phyloP scores from a whole-genome alignment of 1,139 yeast genomes.

The Yamadazyma jaroonii region DNA sequence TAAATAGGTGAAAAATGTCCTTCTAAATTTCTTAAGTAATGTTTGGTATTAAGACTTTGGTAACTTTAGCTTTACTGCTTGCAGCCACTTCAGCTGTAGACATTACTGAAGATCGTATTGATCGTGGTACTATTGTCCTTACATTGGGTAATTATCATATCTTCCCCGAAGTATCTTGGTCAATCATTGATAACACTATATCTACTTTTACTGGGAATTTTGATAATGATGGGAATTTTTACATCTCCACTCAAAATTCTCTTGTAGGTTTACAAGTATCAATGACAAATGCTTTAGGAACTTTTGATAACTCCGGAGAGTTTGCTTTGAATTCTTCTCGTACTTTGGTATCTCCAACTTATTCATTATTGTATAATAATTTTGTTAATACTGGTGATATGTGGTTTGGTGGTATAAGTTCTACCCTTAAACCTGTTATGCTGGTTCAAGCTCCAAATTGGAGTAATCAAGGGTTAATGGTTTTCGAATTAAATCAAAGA shows the following conservation, averaged over 20 bases:
- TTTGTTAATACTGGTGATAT: slow-evolving; percentile 15
- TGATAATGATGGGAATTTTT: slow-evolving; percentile 21
- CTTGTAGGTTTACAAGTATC: slow-evolving; percentile 13
- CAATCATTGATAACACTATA: slow-evolving; percentile 28
- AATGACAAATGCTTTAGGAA: slow-evolving; percentile 10
- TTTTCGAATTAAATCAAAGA: slow-evolving; percentile 14
- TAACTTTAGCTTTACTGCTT: slow-evolving; percentile 1
- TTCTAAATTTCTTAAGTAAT: background rate
- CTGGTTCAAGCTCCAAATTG: slow-evolving; percentile 16
- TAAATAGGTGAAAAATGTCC: no score
- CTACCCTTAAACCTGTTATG: slow-evolving; percentile 15
- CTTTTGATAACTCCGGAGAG: slow-evolving; percentile 7
- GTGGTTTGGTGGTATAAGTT: slow-evolving; percentile 16
- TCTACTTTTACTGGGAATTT: slow-evolving; percentile 22
- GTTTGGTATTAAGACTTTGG: slow-evolving; percentile 2
- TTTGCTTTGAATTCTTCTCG: slow-evolving; percentile 9
- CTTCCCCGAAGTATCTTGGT: slow-evolving; percentile 28
- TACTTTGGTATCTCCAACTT: slow-evolving; percentile 11
- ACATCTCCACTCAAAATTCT: slow-evolving; percentile 14
- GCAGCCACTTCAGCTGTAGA: slow-evolving; percentile 1
- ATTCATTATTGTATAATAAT: slow-evolving; percentile 16
- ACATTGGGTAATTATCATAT: slow-evolving; percentile 20
- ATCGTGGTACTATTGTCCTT: slow-evolving; percentile 16
- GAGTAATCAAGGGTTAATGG: slow-evolving; percentile 19
- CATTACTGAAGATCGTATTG: slow-evolving; percentile 9